These are phyloP conservation scores for Albugo candida DNA, from an alignment of 352 stramenopile species.

Conservation along the genomic window DNA sequence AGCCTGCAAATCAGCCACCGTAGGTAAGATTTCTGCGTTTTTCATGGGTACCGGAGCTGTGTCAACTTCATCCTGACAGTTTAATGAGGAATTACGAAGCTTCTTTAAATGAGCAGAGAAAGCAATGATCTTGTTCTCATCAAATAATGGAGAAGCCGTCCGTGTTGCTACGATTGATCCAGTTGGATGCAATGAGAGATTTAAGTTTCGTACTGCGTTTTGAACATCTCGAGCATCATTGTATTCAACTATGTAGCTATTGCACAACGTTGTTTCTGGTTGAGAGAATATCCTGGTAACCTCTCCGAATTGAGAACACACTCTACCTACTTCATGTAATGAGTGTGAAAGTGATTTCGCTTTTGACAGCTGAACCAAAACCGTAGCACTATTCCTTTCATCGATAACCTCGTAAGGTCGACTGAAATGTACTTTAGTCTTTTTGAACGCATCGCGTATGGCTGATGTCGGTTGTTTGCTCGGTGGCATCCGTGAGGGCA, in stretches of 20 bases:
- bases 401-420: constrained; percentile 46
- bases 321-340: constrained; percentile 25
- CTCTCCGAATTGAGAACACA: constrained; percentile 48
- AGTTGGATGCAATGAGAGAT: constrained; percentile 12
- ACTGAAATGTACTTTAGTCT: constrained; percentile 21
- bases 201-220: constrained; percentile 19
- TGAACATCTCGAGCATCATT: constrained; percentile 39
- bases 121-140: constrained; percentile 9
- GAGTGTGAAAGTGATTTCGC: constrained; percentile 13
- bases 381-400: constrained; percentile 36
- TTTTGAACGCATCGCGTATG: no score
- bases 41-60: no score
- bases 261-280: constrained; percentile 19
- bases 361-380: constrained; percentile 16
- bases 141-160: constrained; percentile 27
- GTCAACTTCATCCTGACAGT: no score
- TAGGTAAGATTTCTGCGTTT: no score
- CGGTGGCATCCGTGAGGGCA: background rate
- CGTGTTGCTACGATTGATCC: constrained; percentile 25
- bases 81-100: no score
- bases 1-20: no score
- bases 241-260: constrained; percentile 53
- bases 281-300: constrained; percentile 34
- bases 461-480: constrained; percentile 7
- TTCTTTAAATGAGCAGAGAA: no score